Conservation (phyloP, 352 stramenopile species). For the Pilasporangium apinafurcum region DNA sequence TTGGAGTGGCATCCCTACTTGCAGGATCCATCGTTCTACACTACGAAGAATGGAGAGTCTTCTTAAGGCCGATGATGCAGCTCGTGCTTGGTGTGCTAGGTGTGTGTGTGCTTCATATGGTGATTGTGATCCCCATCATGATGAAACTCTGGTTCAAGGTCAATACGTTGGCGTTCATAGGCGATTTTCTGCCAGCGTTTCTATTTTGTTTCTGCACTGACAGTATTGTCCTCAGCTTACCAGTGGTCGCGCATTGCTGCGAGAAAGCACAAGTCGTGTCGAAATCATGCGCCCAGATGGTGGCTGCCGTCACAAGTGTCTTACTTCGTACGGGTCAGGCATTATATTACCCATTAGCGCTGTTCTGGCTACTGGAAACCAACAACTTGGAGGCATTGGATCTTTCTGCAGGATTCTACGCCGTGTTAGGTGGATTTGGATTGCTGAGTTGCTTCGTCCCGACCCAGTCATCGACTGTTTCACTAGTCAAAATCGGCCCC, state of each 20-base stretch:
- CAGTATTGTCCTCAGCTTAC: conserved; percentile 24
- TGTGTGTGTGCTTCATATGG: conserved; percentile 19
- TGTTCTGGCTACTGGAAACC: conserved; percentile 33
- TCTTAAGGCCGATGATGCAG: conserved; percentile 23
- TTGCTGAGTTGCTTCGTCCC: conserved; percentile 38
- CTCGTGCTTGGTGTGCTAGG: conserved; percentile 27
- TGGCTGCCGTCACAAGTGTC: conserved; percentile 10
- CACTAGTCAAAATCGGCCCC: too few species aligned
- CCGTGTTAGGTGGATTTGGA: conserved; percentile 10
- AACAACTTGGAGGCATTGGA: conserved; percentile 2
- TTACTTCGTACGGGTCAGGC: conserved; percentile 25
- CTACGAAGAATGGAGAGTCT: conserved; percentile 28
- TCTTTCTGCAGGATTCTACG: conserved; percentile 10
- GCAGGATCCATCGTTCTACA: conserved; percentile 30
- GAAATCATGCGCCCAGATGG: conserved; percentile 31
- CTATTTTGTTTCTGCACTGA: conserved; percentile 28
- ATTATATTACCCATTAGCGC: conserved; percentile 33
- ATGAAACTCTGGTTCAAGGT: conserved; percentile 18
- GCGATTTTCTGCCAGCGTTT: conserved; percentile 24
- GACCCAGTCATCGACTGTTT: neutral
- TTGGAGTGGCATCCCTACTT: conserved; percentile 31
- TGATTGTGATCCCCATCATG: conserved; percentile 23
- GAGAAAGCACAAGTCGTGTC: conserved; percentile 22
- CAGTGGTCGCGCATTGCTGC: conserved; percentile 30
- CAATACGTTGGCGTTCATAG: conserved; percentile 12